These are phyloP conservation scores for Cryphonectria carpinicola DNA, from an alignment of 2,329 filamentous ascomycete species.

Conservation along the genomic window DNA sequence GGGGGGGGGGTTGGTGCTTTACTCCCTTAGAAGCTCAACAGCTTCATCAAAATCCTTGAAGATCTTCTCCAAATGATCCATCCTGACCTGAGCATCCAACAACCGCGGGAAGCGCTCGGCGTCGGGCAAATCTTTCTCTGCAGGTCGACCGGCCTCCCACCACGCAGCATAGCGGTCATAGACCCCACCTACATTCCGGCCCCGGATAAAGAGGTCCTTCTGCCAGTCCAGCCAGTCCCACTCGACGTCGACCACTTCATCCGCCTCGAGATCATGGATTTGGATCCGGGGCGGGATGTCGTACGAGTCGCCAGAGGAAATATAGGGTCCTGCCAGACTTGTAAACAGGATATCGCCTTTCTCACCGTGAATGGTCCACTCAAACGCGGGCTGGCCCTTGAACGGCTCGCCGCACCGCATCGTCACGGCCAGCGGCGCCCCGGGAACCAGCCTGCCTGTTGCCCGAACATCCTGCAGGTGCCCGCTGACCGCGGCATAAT, in stretches of 20 bases:
- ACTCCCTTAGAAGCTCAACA: neutral
- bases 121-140: slow-evolving; percentile 6
- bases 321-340: slow-evolving; percentile 33
- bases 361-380: slow-evolving; percentile 57
- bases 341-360: slow-evolving; percentile 53
- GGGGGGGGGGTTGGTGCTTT: neutral
- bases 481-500: slow-evolving; percentile 39
- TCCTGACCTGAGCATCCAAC: slow-evolving; percentile 10
- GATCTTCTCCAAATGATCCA: slow-evolving; percentile 6
- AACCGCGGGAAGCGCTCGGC: slow-evolving; percentile 13
- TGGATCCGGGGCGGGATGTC: slow-evolving; percentile 44
- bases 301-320: slow-evolving; percentile 32
- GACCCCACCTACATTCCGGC: slow-evolving; percentile 47
- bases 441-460: slow-evolving; percentile 32
- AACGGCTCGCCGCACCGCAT: slow-evolving; percentile 55
- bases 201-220: slow-evolving; percentile 39
- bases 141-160: slow-evolving; percentile 11
- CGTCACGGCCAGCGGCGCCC: slow-evolving; percentile 48
- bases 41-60: neutral
- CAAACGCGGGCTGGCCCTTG: slow-evolving; percentile 47
- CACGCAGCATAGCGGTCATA: slow-evolving; percentile 50
- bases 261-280: slow-evolving; percentile 44
- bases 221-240: slow-evolving; percentile 42
- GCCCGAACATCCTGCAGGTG: slow-evolving; percentile 37
- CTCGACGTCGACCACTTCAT: slow-evolving; percentile 40